These are phyloP conservation scores for Caryopteris hybrid DNA, from an alignment of 305 asterid species.

Conservation along the genomic window DNA sequence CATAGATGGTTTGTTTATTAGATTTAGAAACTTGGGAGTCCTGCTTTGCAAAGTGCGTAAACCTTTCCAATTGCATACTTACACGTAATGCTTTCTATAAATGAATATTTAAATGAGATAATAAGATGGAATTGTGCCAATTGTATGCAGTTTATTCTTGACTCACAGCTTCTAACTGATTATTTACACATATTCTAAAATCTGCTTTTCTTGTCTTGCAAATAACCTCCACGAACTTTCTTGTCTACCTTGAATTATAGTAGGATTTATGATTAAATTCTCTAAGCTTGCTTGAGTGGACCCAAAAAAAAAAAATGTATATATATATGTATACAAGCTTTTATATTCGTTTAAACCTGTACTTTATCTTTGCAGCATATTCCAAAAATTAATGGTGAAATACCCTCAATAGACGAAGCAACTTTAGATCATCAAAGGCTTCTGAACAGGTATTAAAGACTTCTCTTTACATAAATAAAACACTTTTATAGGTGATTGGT, in stretches of 20 bases:
- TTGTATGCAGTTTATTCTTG: too few relatives aligned
- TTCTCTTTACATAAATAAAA: not conserved
- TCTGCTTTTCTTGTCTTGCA: not conserved
- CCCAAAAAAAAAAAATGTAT: too few relatives aligned
- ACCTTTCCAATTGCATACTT: too few relatives aligned
- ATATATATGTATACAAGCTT: not conserved
- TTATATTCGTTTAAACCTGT: not conserved
- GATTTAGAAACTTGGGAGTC: too few relatives aligned
- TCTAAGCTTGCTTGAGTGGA: not conserved
- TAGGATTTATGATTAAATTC: not conserved
- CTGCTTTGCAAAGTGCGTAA: too few relatives aligned
- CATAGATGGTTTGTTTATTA: too few relatives aligned
- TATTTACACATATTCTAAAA: not conserved
- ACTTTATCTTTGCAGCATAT: conserved; percentile 60
- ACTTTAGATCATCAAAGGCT: conserved; percentile 94
- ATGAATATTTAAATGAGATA: too few relatives aligned
- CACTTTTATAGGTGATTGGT: not conserved
- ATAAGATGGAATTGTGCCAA: too few relatives aligned
- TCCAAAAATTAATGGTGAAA: conserved; percentile 88
- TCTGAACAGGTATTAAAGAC: conserved; percentile 61
- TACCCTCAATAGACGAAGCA: conserved; percentile 89
- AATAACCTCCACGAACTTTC: not conserved
- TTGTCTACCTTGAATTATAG: not conserved
- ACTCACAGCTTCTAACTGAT: too few relatives aligned
- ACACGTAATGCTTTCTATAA: too few relatives aligned